phyloP scores from a whole-genome alignment of 805 yeast genomes.

The Yarrowia sp. region DNA sequence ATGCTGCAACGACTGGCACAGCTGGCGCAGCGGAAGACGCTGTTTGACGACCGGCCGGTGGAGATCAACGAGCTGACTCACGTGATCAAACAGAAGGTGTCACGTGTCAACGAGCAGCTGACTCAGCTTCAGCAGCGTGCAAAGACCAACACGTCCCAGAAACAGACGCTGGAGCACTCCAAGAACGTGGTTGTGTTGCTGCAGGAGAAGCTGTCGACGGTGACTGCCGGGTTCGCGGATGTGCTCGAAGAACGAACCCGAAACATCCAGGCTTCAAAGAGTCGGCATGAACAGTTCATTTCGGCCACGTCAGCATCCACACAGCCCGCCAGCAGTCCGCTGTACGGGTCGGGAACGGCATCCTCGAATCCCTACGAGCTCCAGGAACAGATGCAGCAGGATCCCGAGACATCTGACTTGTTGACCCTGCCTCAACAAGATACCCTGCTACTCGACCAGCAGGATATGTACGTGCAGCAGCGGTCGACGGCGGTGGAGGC shows the following conservation, averaged over 20 bases:
- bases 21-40: conserved; percentile 83
- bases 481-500: conserved; percentile 91
- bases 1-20: conserved; percentile 75
- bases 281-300: conserved; percentile 80
- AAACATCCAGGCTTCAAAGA: conserved; percentile 73
- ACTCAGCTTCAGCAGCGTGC: conserved; percentile 58
- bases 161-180: conserved; percentile 71
- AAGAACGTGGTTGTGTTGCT: conserved; percentile 83
- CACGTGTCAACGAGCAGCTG: conserved; percentile 70
- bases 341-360: conserved; percentile 27
- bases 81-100: conserved; percentile 76
- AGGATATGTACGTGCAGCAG: conserved; percentile 69
- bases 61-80: conserved; percentile 91
- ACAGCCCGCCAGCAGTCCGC: conserved; percentile 27
- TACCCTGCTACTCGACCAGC: conserved; percentile 82
- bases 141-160: conserved; percentile 44
- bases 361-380: conserved; percentile 31
- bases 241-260: conserved; percentile 87
- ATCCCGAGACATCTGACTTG: conserved; percentile 44
- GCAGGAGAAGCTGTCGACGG: conserved; percentile 86
- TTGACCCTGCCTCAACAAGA: conserved; percentile 85
- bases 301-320: conserved; percentile 44
- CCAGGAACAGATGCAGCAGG: conserved; percentile 35
- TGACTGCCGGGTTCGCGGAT: conserved; percentile 84
- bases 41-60: conserved; percentile 90